Evolutionary conservation across 2,329 filamentous ascomycete genomes (phyloP).

Genomic region (Phoma sp.): DNA sequence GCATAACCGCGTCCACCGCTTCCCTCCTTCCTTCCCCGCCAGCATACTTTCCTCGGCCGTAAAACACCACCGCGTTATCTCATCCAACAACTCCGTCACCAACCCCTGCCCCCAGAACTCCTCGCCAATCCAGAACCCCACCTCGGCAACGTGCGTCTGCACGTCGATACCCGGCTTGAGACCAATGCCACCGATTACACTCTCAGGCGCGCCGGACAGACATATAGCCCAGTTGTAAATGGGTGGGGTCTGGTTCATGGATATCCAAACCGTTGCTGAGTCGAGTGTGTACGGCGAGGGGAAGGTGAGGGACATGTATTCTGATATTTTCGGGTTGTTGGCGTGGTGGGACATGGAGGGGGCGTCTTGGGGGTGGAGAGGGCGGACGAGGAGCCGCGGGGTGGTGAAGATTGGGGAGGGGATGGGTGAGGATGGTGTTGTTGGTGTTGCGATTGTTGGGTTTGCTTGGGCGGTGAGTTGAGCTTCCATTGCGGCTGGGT

Average conservation of each 20-base stretch:
- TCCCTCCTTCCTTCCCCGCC: conserved; percentile 29
- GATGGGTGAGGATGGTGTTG: conserved; percentile 19
- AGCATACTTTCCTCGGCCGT: neutral
- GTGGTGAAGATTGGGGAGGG: conserved; percentile 42
- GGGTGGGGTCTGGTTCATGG: conserved; percentile 26
- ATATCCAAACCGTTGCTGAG: conserved; percentile 47
- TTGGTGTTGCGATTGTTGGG: neutral
- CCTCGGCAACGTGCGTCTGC: conserved; percentile 46
- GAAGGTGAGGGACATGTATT: conserved; percentile 50
- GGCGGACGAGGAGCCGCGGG: conserved; percentile 25
- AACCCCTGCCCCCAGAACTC: conserved; percentile 46
- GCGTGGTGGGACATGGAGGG: conserved; percentile 30
- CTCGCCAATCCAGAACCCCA: conserved; percentile 55
- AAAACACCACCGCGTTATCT: conserved; percentile 48
- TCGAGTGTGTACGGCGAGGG: conserved; percentile 50
- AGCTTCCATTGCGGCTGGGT: conserved; percentile 21
- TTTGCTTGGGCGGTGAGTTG: conserved; percentile 8
- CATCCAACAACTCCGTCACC: conserved; percentile 42
- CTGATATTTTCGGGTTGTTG: conserved; percentile 43
- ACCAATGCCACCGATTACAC: conserved; percentile 49
- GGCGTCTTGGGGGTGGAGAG: conserved; percentile 37
- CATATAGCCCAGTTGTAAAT: conserved; percentile 31
- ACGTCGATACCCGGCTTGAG: conserved; percentile 47
- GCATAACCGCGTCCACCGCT: conserved; percentile 39
- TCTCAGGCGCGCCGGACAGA: conserved; percentile 15